phyloP scores from a whole-genome alignment of 345 rosid species.

The Rhodamnia rubescens region DNA sequence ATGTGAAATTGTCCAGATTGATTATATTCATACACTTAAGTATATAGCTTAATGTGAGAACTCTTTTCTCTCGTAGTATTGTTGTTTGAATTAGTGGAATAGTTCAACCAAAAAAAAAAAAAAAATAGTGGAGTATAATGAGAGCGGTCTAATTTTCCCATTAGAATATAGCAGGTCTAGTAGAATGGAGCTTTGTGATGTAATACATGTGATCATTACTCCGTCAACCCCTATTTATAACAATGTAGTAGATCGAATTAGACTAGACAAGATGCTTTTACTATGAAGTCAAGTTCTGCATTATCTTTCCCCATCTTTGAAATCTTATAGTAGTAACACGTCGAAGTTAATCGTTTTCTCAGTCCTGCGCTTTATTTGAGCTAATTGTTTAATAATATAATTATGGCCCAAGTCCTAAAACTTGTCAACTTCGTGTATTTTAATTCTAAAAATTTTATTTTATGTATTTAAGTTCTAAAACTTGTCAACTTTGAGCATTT shows the following conservation, averaged over 20 bases:
- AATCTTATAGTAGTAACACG: neutral
- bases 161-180: neutral
- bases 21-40: neutral
- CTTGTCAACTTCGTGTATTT: neutral
- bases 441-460: neutral
- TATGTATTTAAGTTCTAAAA: neutral
- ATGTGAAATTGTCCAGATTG: neutral
- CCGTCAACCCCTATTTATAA: neutral
- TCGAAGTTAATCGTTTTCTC: neutral
- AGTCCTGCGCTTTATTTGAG: neutral
- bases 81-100: neutral
- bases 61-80: neutral
- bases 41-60: neutral
- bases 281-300: neutral
- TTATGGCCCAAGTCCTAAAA: neutral
- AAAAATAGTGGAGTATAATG: neutral
- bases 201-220: neutral
- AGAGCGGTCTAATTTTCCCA: neutral
- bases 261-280: neutral
- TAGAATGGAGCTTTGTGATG: neutral
- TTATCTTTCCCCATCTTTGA: neutral
- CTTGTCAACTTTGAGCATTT: neutral
- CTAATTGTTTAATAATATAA: neutral
- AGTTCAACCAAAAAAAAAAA: neutral
- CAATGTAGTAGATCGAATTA: neutral